Base-by-base conservation (phyloP, 371 early-diverging fungal species). In the Basidiobolus meristosporus region DNA sequence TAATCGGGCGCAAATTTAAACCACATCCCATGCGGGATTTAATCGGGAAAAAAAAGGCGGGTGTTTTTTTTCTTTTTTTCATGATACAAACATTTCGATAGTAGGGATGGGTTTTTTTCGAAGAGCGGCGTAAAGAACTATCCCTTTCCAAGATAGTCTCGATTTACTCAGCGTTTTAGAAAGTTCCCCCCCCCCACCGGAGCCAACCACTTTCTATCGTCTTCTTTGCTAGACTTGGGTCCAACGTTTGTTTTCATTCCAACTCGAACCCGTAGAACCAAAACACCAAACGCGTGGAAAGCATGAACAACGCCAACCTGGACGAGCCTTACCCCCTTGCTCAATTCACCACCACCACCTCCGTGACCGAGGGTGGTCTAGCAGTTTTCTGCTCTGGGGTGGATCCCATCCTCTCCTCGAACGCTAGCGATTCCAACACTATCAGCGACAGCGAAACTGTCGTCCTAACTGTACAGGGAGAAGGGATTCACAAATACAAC, bases 291-390 rank as follows among this genome's bases (percentile, higher is more conserved):
- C 16, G 21, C 21, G 32, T 17, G 39, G 31, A 20, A 32, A 51
- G 29, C 30, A 71, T 71, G 72, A 62, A 68, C 22, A 60, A 60
- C 12, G 62, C 68, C 50, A 55, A 46, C 17, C 50, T 71, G 22
- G 68, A 71, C 55, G 72, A 71, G 45, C 62, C 67, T 23, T 71
- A 66, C 44, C 62, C 61, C 37, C 60, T 71, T 39, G 64, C 67
- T 39, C 56, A 59, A 23, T 71, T 67, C 39, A 62, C 63, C 32
- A 62, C 60, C 6, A 59, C 63, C 3, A 53, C 63, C 26, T 45
- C 42, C 32, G 40, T 36, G 20, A 44, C 40, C 30, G 45, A 51
- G 20, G 46, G 47, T 15, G 43, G 50, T 14, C 59, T 57, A 36
- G 50, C 57, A 5, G 59, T 71, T 16, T 52, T 51, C 14, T 51